phyloP scores from a whole-genome alignment of 768 basidiomycete genomes.

The Russula griseocarnosa region DNA sequence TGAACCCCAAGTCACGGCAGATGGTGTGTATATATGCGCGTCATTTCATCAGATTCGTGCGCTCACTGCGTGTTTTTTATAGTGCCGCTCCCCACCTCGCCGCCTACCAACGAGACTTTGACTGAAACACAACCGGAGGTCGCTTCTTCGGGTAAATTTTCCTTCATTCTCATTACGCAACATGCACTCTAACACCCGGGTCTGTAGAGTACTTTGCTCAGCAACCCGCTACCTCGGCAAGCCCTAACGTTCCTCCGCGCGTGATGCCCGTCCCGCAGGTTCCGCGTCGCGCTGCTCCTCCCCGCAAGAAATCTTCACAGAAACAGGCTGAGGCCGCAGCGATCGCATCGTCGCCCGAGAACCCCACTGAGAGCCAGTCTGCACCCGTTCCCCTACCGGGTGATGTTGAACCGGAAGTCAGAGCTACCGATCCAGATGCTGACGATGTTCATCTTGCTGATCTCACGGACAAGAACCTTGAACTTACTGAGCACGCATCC shows the following conservation, averaged over 20 bases:
- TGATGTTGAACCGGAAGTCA: conserved; percentile 5
- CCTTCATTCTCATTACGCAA: neutral
- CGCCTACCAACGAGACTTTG: neutral
- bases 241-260: conserved; percentile 17
- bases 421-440: neutral
- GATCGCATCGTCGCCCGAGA: neutral
- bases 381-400: neutral
- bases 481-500: neutral
- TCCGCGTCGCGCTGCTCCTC: conserved; percentile 38
- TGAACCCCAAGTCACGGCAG: neutral
- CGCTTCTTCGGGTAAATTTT: conserved; percentile 10
- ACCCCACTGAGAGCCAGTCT: conserved; percentile 2
- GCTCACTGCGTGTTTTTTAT: neutral
- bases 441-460: neutral
- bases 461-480: neutral
- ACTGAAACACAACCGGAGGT: neutral
- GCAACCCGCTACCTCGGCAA: conserved; percentile 6
- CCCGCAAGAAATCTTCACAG: conserved; percentile 31
- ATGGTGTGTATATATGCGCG: conserved; percentile 19
- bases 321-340: conserved; percentile 12
- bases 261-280: conserved; percentile 38
- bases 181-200: neutral
- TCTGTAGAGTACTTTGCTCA: conserved; percentile 18
- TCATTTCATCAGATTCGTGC: neutral
- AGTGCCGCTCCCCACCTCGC: conserved; percentile 16